Evolutionary conservation across 2,329 filamentous ascomycete genomes (phyloP).

Genomic region (Neonectria ditissima): DNA sequence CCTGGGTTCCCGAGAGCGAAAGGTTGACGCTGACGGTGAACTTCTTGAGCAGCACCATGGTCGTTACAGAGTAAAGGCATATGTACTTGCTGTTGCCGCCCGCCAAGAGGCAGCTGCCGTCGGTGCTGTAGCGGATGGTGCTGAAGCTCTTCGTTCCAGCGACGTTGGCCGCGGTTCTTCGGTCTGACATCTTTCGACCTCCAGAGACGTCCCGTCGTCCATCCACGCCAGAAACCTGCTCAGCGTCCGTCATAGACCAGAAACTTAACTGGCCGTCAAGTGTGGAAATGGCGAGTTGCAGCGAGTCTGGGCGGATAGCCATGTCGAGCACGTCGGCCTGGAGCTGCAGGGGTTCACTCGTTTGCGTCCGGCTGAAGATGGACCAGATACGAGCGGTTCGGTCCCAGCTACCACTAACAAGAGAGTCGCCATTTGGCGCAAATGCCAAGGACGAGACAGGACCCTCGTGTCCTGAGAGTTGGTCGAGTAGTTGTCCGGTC

Average conservation of each 20-base stretch:
- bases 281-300: slow-evolving; percentile 91
- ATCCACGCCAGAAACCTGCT: slow-evolving; percentile 88
- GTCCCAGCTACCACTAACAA: slow-evolving; percentile 97
- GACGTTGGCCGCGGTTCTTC: slow-evolving; percentile 90
- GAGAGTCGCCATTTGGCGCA: slow-evolving; percentile 82
- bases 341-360: slow-evolving; percentile 91
- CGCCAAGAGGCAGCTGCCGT: slow-evolving; percentile 90
- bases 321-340: slow-evolving; percentile 91
- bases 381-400: slow-evolving; percentile 96
- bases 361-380: slow-evolving; percentile 93
- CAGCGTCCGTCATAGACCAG: slow-evolving; percentile 90
- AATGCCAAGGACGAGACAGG: slow-evolving; percentile 92
- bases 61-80: slow-evolving; percentile 94
- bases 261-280: slow-evolving; percentile 95
- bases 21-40: slow-evolving; percentile 96
- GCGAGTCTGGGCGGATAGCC: slow-evolving; percentile 88
- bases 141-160: slow-evolving; percentile 91
- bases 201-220: slow-evolving; percentile 93
- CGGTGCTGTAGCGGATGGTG: slow-evolving; percentile 89
- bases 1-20: slow-evolving; percentile 95
- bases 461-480: slow-evolving; percentile 91
- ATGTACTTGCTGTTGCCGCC: slow-evolving; percentile 99
- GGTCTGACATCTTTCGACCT: slow-evolving; percentile 87
- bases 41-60: slow-evolving; percentile 91
- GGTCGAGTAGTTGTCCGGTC: slow-evolving; percentile 93